Base-by-base conservation (phyloP, 1,284 basidiomycete genomes). In the Marasmius tenuissimus region DNA sequence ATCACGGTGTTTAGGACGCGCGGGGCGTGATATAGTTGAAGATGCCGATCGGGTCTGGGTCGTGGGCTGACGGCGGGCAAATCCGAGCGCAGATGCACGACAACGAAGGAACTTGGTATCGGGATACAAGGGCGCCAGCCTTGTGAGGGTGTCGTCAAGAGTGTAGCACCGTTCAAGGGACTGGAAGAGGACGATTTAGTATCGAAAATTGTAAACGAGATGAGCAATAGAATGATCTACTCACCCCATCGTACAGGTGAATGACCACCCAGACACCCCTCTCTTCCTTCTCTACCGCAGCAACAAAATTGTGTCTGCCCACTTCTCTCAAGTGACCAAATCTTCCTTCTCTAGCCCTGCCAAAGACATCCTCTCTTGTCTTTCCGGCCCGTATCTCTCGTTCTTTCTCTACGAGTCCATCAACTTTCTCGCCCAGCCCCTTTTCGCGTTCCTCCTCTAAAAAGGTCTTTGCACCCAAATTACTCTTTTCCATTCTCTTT, bases 301-400 rank as follows among this genome's bases (percentile, higher is more conserved):
- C 76, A 58, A 94, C 78, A 68, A 89, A 95, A 27, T 89, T 89
- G 62, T 84, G 80, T 63, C 85, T 74, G 0, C 91, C 92, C 4
- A 95, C 89, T 72, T 95, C 93, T 50, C 93, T 77, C 66, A 95
- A 70, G 73, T 94, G 91, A 0, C 93, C 93, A 74, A 93, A 94
- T 62, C 78, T 73, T 1, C 88, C 86, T 61, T 81, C 76, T 67
- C 79, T 78, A 58, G 72, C 72, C 35, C 77, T 71, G 1, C 84
- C 84, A 62, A 83, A 78, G 20, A 82, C 67, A 69, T 83, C 81
- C 51, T 68, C 71, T 39, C 68, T 69, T 53, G 70, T 69, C 50
- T 66, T 68, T 61, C 69, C 63, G n/a, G 63, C 64, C 62, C 69
- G 74, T 61, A 63, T 65, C 54, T 76, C 76, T 59, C 76, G 69